A percentile compares a stretch with the other conserved stretches of the same genome.
Conservation (phyloP, 2,329 filamentous ascomycete species). For the Aureobasidium sp. region DNA sequence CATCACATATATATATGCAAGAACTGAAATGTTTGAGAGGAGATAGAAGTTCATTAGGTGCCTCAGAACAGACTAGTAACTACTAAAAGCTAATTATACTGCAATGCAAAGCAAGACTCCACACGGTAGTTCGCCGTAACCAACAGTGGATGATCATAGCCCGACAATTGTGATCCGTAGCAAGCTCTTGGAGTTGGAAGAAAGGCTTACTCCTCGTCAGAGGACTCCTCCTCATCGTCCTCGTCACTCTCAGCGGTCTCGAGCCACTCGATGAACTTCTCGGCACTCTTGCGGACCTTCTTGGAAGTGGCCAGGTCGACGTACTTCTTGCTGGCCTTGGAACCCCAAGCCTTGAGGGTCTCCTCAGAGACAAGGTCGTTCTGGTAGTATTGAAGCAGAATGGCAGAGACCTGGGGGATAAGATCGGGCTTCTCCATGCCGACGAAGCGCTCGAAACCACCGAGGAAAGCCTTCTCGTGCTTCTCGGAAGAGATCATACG, state of each 20-base stretch:
- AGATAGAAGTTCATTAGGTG: not conserved
- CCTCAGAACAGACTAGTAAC: not conserved
- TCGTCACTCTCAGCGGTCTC: slow-evolving; percentile 71
- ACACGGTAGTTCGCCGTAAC: not conserved
- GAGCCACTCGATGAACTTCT: slow-evolving; percentile 92
- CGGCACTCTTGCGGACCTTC: slow-evolving; percentile 90
- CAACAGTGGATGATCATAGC: not conserved
- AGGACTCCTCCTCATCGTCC: slow-evolving; percentile 50
- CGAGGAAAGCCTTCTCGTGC: slow-evolving; percentile 90
- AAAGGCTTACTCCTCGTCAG: slow-evolving; percentile 7
- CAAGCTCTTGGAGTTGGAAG: not conserved
- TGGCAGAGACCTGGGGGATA: slow-evolving; percentile 67
- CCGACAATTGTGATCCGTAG: not conserved
- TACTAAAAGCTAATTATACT: not conserved
- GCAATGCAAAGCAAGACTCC: not conserved
- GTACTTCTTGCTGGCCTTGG: slow-evolving; percentile 97
- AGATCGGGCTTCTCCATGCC: slow-evolving; percentile 74
- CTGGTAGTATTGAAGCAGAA: slow-evolving; percentile 85
- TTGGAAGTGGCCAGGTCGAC: slow-evolving; percentile 81
- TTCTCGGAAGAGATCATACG: slow-evolving; percentile 80
- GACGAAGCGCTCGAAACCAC: slow-evolving; percentile 88
- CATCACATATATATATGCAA: not conserved
- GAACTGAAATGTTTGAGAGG: not conserved
- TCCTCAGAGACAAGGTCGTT: slow-evolving; percentile 84
- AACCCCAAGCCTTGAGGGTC: slow-evolving; percentile 80